A percentile compares a stretch with the other conserved stretches of the same genome.
phyloP scores from a whole-genome alignment of 345 rosid genomes.

The Salix koriyanagi region DNA sequence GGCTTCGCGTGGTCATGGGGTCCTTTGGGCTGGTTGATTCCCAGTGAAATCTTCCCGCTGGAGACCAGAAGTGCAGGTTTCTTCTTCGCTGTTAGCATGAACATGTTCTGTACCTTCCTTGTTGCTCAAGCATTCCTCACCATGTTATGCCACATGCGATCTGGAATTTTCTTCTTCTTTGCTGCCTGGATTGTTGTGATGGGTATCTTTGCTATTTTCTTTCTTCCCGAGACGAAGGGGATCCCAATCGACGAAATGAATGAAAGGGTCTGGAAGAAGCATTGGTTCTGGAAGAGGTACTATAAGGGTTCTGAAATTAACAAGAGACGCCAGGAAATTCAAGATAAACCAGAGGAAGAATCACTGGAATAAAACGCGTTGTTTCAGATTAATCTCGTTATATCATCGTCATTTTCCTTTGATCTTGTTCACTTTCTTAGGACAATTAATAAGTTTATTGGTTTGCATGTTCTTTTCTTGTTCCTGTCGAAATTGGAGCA shows the following conservation, averaged over 20 bases:
- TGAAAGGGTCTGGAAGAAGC: constrained; percentile 55
- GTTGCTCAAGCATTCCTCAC: constrained; percentile 56
- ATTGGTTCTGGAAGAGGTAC: constrained; percentile 57
- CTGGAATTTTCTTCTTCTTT: constrained; percentile 55
- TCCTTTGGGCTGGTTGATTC: constrained; percentile 61
- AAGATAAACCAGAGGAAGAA: not conserved
- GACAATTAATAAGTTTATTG: not conserved
- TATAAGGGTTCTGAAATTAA: not conserved
- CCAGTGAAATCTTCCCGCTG: constrained; percentile 58
- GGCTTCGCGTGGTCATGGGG: constrained; percentile 84
- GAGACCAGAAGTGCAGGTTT: constrained; percentile 55
- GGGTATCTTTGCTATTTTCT: constrained; percentile 23
- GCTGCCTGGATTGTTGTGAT: constrained; percentile 38
- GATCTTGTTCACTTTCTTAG: not conserved
- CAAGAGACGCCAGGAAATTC: not conserved
- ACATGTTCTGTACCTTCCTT: constrained; percentile 53
- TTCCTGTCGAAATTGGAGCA: too few species aligned
- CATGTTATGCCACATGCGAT: constrained; percentile 44
- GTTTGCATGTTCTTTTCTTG: not conserved
- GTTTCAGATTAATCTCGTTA: too few species aligned
- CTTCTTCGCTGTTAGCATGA: constrained; percentile 49
- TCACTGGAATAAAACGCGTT: not conserved
- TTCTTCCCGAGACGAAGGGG: constrained; percentile 67
- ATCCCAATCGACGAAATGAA: constrained; percentile 54
- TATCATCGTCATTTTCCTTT: too few species aligned